Base-by-base conservation (phyloP, 2,329 filamentous ascomycete species). In the Scytalidium lignicola region DNA sequence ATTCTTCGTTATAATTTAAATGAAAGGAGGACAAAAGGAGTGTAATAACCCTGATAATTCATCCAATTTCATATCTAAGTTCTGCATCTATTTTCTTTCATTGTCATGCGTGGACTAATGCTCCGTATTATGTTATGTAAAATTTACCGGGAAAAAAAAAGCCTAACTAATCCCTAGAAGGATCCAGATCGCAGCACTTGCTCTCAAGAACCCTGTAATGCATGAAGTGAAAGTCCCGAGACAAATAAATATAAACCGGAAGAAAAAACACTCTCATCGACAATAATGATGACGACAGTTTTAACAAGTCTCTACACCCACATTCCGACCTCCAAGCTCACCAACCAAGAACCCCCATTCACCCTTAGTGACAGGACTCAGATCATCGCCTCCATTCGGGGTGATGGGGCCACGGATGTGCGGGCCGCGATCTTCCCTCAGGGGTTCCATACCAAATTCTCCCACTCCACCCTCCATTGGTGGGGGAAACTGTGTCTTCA, bases 291-390 rank as follows among this genome's bases (percentile, higher is more conserved):
- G 17, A 20, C 21, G 37, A 43, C 19, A 43, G 19, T 26, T 41
- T 44, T 65, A 75, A 57, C 70, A 80, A 40, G 71, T 79, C 64
- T 76, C 75, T 15, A 83, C 74, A 3, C 70, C 70, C 2, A 68
- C 79, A 39, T 67, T 79, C 56, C 69, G 15, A 66, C 69, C 29
- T 63, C 66, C 41, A 66, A 68, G 32, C 15, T 37, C 32, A 2
- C 75, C 74, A 1, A 58, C 57, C 55, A 85, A 62, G 58, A 80
- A 79, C 0, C 79, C 77, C 81, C 81, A 85, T 64, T 84, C 81
- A 4, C 78, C 78, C 39, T 76, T 71, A 8, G 81, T 84, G 20
- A 78, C 74, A 5, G 81, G 81, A 44, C 79, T 82, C 48, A 84
- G 79, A 58, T 85, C 81, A 18, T 81, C 79, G 54, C 78, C 80